phyloP scores from a whole-genome alignment of 1,284 basidiomycete species.

The Sphagnurus paluster region DNA sequence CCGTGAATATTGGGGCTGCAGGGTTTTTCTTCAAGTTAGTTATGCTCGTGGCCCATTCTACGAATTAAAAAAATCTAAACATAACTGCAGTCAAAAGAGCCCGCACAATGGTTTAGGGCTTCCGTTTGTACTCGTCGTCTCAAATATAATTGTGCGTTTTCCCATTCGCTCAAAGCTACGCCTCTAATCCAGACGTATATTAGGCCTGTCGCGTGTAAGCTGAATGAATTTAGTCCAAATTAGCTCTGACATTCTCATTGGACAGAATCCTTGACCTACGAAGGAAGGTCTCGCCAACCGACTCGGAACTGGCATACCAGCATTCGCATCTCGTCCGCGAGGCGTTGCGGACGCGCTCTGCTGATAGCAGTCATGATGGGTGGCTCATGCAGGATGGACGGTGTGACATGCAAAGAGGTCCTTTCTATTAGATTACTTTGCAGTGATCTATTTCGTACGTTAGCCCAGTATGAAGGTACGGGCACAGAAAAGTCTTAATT shows the following conservation, averaged over 20 bases:
- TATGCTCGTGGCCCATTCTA: too few relatives aligned
- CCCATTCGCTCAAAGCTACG: too few relatives aligned
- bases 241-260: background rate
- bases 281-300: conserved; percentile 22
- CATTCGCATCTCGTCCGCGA: conserved; percentile 24
- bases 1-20: conserved; percentile 20
- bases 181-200: background rate
- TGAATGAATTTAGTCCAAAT: background rate
- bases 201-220: conserved; percentile 29
- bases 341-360: conserved; percentile 16
- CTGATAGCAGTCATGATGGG: conserved; percentile 7
- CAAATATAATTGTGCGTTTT: conserved; percentile 25
- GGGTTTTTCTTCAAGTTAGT: conserved; percentile 26
- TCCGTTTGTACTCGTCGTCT: conserved; percentile 25
- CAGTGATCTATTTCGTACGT: background rate
- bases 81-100: conserved; percentile 11
- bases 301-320: conserved; percentile 21
- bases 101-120: conserved; percentile 26
- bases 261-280: conserved; percentile 26
- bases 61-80: background rate
- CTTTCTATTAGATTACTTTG: too few relatives aligned
- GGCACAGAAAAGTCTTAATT: background rate
- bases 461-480: background rate
- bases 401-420: background rate
- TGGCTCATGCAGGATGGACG: conserved; percentile 15